These are phyloP conservation scores for Paecilomyces formosus DNA, from an alignment of 2,329 filamentous ascomycete species.

Conservation along the genomic window DNA sequence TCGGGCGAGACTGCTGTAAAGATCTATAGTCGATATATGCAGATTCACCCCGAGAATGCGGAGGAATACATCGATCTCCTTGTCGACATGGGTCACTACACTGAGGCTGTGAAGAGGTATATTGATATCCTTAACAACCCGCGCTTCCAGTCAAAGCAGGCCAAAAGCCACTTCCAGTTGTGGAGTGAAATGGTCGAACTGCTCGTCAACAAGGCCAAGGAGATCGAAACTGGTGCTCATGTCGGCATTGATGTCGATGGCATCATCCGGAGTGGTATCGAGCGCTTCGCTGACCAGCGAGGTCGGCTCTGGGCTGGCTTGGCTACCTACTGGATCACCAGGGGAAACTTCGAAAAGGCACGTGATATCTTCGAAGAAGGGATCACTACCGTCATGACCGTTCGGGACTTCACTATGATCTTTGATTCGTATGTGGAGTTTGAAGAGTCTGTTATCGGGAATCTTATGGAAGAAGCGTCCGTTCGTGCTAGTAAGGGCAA, in stretches of 20 bases:
- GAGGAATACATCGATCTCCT: conserved; percentile 94
- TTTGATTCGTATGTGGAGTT: conserved; percentile 97
- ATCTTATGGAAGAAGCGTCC: conserved; percentile 82
- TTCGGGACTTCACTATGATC: conserved; percentile 91
- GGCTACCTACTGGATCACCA: conserved; percentile 93
- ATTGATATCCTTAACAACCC: conserved; percentile 88
- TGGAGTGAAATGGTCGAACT: conserved; percentile 98
- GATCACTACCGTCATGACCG: conserved; percentile 96
- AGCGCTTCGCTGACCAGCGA: conserved; percentile 83
- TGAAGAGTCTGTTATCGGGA: conserved; percentile 89
- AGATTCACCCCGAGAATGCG: conserved; percentile 88
- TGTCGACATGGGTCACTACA: conserved; percentile 72
- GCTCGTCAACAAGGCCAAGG: conserved; percentile 80
- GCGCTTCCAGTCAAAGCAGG: conserved; percentile 83
- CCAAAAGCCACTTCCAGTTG: conserved; percentile 90
- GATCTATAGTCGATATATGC: conserved; percentile 94
- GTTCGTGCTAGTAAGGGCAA: conserved; percentile 69
- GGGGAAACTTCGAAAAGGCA: conserved; percentile 85
- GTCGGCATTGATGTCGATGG: conserved; percentile 82
- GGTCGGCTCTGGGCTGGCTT: conserved; percentile 93
- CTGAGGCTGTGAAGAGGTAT: conserved; percentile 84
- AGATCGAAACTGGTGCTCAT: conserved; percentile 73
- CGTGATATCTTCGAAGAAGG: conserved; percentile 93
- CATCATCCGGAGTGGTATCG: conserved; percentile 87
- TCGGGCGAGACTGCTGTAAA: conserved; percentile 84